phyloP scores from a whole-genome alignment of 2,329 filamentous ascomycete genomes.

The Chalaropsis thielavioides region DNA sequence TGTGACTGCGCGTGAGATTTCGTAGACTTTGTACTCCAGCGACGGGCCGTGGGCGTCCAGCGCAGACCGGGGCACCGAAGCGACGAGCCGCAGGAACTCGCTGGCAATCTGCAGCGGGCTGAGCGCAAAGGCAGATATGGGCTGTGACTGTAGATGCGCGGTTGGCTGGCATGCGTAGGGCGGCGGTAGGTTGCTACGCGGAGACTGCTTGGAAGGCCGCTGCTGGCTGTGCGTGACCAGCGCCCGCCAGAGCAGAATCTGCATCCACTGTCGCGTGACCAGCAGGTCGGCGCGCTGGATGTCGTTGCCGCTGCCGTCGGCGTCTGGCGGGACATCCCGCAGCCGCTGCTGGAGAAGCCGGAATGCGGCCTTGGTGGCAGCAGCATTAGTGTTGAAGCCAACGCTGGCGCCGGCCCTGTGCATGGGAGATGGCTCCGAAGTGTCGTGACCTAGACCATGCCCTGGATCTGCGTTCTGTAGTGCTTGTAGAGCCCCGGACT shows the following conservation, averaged over 20 bases:
- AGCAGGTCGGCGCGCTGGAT: constrained; percentile 36
- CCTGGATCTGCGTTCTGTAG: constrained; percentile 27
- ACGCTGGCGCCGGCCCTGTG: constrained; percentile 24
- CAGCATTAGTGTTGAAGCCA: constrained; percentile 18
- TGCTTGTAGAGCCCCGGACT: constrained; percentile 34
- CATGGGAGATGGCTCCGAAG: not conserved
- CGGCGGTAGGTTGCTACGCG: not conserved
- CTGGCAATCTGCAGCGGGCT: constrained; percentile 32
- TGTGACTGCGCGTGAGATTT: constrained; percentile 32
- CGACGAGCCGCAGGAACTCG: constrained; percentile 32
- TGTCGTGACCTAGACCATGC: constrained; percentile 18
- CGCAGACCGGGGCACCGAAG: constrained; percentile 31
- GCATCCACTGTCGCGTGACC: constrained; percentile 38
- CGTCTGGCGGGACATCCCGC: constrained; percentile 28
- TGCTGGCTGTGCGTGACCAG: constrained; percentile 25
- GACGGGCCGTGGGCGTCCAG: constrained; percentile 36
- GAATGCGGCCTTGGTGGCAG: constrained; percentile 19
- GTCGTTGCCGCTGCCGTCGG: constrained; percentile 27
- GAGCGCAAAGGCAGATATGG: constrained; percentile 11
- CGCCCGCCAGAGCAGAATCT: constrained; percentile 33
- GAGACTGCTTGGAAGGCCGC: constrained; percentile 13
- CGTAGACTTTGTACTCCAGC: constrained; percentile 35
- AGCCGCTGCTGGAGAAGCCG: constrained; percentile 30
- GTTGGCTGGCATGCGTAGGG: not conserved
- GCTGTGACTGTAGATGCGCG: not conserved